Conservation (phyloP, 805 yeast genomes). For the Candida tammaniensis region DNA sequence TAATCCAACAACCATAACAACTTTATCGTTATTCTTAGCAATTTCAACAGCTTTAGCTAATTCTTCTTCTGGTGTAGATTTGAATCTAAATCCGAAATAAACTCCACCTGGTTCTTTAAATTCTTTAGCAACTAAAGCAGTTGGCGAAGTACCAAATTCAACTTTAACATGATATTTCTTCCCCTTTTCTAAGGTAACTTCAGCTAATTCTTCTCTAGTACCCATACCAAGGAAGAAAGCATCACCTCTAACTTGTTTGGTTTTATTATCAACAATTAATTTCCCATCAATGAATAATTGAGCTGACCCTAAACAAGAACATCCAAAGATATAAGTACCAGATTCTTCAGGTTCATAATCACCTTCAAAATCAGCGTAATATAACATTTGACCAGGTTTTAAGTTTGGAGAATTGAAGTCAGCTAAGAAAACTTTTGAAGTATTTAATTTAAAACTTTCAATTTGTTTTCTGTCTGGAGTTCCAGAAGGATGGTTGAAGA, state of each 20-base stretch:
- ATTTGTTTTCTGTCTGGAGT: constrained; percentile 13
- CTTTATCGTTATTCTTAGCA: constrained; percentile 28
- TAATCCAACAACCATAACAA: constrained; percentile 26
- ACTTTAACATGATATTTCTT: constrained; percentile 42
- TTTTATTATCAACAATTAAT: constrained; percentile 54
- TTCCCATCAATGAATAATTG: constrained; percentile 51
- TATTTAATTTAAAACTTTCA: constrained; percentile 17
- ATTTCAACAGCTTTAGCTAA: constrained; percentile 22
- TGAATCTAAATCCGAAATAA: constrained; percentile 21
- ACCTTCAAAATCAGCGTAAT: constrained; percentile 45
- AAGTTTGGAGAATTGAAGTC: constrained; percentile 22
- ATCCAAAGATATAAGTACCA: constrained; percentile 52
- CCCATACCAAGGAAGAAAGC: constrained; percentile 53
- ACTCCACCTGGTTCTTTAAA: constrained; percentile 25
- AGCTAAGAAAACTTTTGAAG: constrained; percentile 21
- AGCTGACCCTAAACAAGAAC: constrained; percentile 53
- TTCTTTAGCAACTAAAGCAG: constrained; percentile 14
- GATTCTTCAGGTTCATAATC: constrained; percentile 44
- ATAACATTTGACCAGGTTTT: constrained; percentile 20
- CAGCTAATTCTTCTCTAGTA: constrained; percentile 47
- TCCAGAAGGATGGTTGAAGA: constrained; percentile 17
- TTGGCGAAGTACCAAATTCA: constrained; percentile 41
- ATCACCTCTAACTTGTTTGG: constrained; percentile 47
- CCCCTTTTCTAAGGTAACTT: constrained; percentile 41
- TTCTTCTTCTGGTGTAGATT: constrained; percentile 23